These are phyloP conservation scores for Magnolia kwangsiensis DNA, from an alignment of 164 flowering plant species.

Conservation along the genomic window DNA sequence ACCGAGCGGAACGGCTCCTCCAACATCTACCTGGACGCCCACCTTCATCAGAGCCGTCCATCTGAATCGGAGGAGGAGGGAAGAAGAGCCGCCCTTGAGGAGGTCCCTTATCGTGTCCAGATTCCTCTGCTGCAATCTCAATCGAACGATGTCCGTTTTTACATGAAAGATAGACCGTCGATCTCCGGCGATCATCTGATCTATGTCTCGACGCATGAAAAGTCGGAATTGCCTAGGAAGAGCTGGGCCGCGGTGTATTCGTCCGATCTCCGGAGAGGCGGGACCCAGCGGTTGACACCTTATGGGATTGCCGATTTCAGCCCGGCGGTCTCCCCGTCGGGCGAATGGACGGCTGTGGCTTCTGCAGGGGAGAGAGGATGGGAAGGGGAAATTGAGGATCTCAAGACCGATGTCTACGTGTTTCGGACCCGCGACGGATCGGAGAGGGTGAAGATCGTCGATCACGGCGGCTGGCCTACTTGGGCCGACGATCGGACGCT, in stretches of 20 bases:
- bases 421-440: constrained; percentile 66
- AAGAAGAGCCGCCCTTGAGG: constrained; percentile 32
- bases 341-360: constrained; percentile 78
- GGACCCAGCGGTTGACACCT: constrained; percentile 68
- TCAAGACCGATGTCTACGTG: constrained; percentile 59
- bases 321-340: constrained; percentile 86
- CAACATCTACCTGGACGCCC: constrained; percentile 42
- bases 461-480: constrained; percentile 90
- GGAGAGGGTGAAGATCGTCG: constrained; percentile 55
- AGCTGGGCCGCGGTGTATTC: constrained; percentile 93
- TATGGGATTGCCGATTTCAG: constrained; percentile 66
- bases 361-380: constrained; percentile 70
- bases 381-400: constrained; percentile 74
- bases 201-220: constrained; percentile 79
- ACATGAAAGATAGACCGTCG: constrained; percentile 72
- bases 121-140: constrained; percentile 31
- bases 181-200: constrained; percentile 47
- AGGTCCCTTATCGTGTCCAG: constrained; percentile 26
- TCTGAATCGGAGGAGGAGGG: background rate
- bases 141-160: constrained; percentile 15
- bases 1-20: constrained; percentile 65
- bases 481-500: constrained; percentile 74
- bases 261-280: constrained; percentile 45
- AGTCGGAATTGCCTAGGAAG: constrained; percentile 47
- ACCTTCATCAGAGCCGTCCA: constrained; percentile 5